Evolutionary conservation across 805 yeast genomes (phyloP), one percentile per base, ranked within the genome.

Genomic region (Kuraishia cidri): DNA sequence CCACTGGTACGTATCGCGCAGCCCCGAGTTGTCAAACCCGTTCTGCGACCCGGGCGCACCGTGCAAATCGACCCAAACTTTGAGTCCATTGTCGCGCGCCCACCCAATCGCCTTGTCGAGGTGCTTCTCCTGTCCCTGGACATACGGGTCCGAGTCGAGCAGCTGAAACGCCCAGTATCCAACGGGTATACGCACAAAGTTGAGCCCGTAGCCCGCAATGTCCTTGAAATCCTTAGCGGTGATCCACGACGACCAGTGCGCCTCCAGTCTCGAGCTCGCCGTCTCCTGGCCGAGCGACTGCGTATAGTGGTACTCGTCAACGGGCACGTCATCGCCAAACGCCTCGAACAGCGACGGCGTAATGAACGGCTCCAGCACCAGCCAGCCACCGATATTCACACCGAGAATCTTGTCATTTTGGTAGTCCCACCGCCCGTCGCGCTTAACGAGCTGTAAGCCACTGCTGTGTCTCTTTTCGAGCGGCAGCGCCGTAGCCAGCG

Each of bases 31-130:
- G 47, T 83, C 90, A 60, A 83, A 83, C 10, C 94, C 94, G 52
- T 84, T 84, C 48, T 84, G 94, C 2, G 88, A 78, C 1, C 90
- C 92, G 5, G 94, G 92, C 8, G 69, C 78, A 10, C 92, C 87
- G 45, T 84, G 94, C 34, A 84, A 55, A 47, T 84, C 94, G 32
- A 84, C 57, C 79, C 83, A 75, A 4, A 77, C 80, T 37, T 79
- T 70, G 39, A 84, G 56, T 11, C 66, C 77, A 43, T 76, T 53
- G 26, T 61, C 60, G 15, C 69, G 54, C 13, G 81, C 75, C 94
- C 94, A 84, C 30, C 60, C 69, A 24, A 84, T 56, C 1, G 85
- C 83, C 36, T 69, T 55, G 29, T 79, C 73, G 37, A 84, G 55
- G 46, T 79, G 82, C 6, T 60, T 56, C 32, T 75, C 75, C 38